Evolutionary conservation across 805 yeast species (phyloP), one percentile per base, ranked within the genome.

Genomic region (Debaryomyces maramus): DNA sequence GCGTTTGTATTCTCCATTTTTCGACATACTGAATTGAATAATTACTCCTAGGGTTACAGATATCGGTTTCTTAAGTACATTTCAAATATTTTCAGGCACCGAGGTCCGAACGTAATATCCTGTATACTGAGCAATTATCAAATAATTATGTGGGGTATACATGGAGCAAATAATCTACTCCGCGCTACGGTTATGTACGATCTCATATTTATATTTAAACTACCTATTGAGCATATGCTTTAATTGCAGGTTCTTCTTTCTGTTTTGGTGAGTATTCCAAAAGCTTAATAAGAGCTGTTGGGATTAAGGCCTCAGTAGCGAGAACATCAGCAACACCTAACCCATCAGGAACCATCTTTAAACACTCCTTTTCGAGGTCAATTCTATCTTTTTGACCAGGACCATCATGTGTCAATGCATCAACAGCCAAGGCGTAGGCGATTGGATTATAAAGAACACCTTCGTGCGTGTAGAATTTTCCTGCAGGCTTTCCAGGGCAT

Each of bases 381-480:
- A 35, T 35, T 27, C 38, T 35, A n/a, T 24, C 20, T 14, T 17
- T 5, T 15, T 35, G 32, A 15, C 23, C 38, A 23, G 38, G 17
- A 6, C 38, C 38, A 6, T 15, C 38, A 9, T 35, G 10, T 9
- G 38, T 35, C 14, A 35, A 17, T 11, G 32, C 38, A 24, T 35
- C 32, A 9, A 35, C 31, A 15, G 28, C 14, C 32, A 35, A 35
- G 6, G 38, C 38, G 26, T 35, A 35, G 10, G 34, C 32, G 13
- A 35, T n/a, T 5, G 38, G 38, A 19, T 35, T 35, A n/a, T 21
- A 27, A 16, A 35, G 17, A 8, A 26, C 32, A 11, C 38, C 38
- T 23, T 35, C 38, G 4, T 35, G 38, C 9, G 38, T 21, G 17
- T 35, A 35, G 19, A 16, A 35, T 23, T 23, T 24, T 26, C 38